A percentile compares a stretch with the other conserved stretches of the same genome.
These are phyloP conservation scores for Kodamaea jinghongensis DNA, from an alignment of 805 yeast species.

Conservation along the genomic window DNA sequence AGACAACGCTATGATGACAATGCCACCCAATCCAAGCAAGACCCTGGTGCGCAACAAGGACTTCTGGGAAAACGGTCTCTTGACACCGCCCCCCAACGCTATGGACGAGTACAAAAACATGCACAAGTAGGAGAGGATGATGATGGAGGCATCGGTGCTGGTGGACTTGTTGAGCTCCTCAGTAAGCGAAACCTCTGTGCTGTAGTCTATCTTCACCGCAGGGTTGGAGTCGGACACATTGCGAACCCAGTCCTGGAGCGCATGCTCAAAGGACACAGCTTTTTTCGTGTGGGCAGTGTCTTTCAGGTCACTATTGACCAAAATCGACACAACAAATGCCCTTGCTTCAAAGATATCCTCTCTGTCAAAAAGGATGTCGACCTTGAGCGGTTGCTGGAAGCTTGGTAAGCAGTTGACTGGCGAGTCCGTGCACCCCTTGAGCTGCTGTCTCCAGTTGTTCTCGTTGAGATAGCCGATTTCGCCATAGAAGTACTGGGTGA, in stretches of 20 bases:
- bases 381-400: slow-evolving; percentile 86
- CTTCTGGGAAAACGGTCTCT: slow-evolving; percentile 20
- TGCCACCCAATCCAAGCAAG: slow-evolving; percentile 80
- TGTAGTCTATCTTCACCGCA: slow-evolving; percentile 67
- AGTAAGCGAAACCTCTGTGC: slow-evolving; percentile 79
- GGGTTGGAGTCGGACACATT: slow-evolving; percentile 2
- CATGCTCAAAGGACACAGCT: slow-evolving; percentile 67
- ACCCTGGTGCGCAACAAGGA: slow-evolving; percentile 56
- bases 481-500: slow-evolving; percentile 84
- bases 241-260: slow-evolving; percentile 45
- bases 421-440: slow-evolving; percentile 63
- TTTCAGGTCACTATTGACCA: slow-evolving; percentile 53
- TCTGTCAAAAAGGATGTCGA: slow-evolving; percentile 58
- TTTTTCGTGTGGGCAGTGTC: slow-evolving; percentile 37
- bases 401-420: slow-evolving; percentile 90
- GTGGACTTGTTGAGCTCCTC: slow-evolving; percentile 81
- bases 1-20: slow-evolving; percentile 74
- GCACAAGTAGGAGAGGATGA: slow-evolving; percentile 69
- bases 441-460: slow-evolving; percentile 51
- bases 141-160: slow-evolving; percentile 70
- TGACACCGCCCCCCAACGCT: slow-evolving; percentile 57
- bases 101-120: slow-evolving; percentile 89
- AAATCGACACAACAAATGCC: slow-evolving; percentile 75
- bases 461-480: slow-evolving; percentile 48
- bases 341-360: slow-evolving; percentile 54